Percentiles rank a stretch among this genome's conserved stretches.
Evolutionary conservation across 1,284 basidiomycete genomes (phyloP).

Genomic region (Tremellales sp.): DNA sequence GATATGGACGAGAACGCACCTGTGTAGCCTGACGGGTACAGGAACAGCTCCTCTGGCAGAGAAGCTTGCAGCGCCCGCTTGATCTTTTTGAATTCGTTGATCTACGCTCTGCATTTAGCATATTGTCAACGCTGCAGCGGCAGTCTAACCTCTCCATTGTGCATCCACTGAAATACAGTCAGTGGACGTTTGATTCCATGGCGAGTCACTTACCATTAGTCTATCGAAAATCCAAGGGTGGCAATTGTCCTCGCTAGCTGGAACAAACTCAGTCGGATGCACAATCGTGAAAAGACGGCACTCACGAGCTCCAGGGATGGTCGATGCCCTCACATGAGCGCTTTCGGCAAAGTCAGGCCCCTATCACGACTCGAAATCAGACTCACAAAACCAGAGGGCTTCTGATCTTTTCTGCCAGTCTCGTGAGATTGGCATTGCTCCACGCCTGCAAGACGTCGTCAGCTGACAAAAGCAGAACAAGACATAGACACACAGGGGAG

Average conservation of each 20-base stretch:
- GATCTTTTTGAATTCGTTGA: constrained; percentile 73
- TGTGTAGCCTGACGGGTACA: constrained; percentile 85
- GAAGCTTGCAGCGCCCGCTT: constrained; percentile 73
- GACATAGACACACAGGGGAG: constrained; percentile 63
- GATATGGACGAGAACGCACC: constrained; percentile 51
- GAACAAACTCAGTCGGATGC: constrained; percentile 47
- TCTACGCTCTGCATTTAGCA: constrained; percentile 45
- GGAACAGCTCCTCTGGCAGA: constrained; percentile 76
- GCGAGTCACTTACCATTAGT: constrained; percentile 64
- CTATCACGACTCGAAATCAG: not conserved
- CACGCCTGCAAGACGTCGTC: constrained; percentile 61
- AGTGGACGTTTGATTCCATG: not conserved
- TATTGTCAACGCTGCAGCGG: constrained; percentile 11
- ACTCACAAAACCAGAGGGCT: constrained; percentile 85
- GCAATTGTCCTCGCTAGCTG: constrained; percentile 87
- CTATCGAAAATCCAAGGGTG: constrained; percentile 85
- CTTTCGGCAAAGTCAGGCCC: constrained; percentile 47
- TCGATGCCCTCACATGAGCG: constrained; percentile 85
- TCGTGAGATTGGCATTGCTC: constrained; percentile 86
- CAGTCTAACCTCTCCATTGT: constrained; percentile 63
- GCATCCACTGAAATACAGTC: constrained; percentile 75
- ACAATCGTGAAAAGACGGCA: constrained; percentile 1
- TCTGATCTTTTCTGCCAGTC: constrained; percentile 91
- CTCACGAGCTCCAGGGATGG: constrained; percentile 51
- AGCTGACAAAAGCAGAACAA: constrained; percentile 6